Conservation (phyloP, 495 filamentous ascomycete genomes). For the Peziza echinospora region DNA sequence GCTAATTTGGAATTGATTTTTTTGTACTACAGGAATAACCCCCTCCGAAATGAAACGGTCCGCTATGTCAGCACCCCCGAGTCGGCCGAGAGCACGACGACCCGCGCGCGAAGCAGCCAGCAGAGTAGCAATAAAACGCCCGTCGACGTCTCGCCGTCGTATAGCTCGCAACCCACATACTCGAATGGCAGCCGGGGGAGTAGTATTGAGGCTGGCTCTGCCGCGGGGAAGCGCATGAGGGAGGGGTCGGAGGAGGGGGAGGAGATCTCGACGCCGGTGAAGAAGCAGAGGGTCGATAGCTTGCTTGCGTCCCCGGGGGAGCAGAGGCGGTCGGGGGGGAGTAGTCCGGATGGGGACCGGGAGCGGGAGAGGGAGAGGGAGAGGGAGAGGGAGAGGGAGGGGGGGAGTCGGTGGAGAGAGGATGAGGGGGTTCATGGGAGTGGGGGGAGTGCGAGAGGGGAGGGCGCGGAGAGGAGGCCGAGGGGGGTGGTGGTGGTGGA, state of each 20-base stretch:
- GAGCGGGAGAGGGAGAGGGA: constrained; percentile 11
- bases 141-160: not conserved
- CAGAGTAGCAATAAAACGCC: not conserved
- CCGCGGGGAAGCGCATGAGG: not conserved
- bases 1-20: not conserved
- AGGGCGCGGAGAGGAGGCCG: not conserved
- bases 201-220: not conserved
- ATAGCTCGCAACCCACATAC: not conserved
- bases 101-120: constrained; percentile 22
- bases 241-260: not conserved
- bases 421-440: not conserved
- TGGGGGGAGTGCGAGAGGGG: not conserved
- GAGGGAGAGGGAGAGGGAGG: not conserved
- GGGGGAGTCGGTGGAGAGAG: not conserved
- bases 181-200: not conserved
- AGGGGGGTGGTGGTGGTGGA: constrained; percentile 12
- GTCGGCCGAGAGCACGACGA: constrained; percentile 20
- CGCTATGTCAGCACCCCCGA: constrained; percentile 18
- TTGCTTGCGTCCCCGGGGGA: constrained; percentile 13
- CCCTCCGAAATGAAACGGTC: constrained; percentile 13
- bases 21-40: constrained; percentile 14
- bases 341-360: constrained; percentile 11
- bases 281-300: constrained; percentile 2
- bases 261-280: not conserved
- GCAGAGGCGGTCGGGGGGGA: constrained; percentile 7